Base-by-base conservation (phyloP, 2,329 filamentous ascomycete genomes). In the Nannizzia gypsea region DNA sequence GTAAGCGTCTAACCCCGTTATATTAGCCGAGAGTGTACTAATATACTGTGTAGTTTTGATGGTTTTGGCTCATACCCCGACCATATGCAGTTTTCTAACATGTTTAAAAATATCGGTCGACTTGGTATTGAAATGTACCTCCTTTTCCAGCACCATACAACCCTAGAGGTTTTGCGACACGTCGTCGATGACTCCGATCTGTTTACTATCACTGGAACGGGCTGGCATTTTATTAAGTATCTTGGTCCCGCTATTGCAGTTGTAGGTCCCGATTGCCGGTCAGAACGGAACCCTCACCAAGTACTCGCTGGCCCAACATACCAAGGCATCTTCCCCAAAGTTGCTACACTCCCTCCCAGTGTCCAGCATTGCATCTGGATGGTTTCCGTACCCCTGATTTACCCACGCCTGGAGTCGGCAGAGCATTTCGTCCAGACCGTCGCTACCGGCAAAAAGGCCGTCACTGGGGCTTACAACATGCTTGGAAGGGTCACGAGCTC, bases 211-310 rank as follows among this genome's bases (percentile, higher is more conserved):
- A 97, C 93, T 0, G 92, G 93, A n/a, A 88, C 88, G 20, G 93
- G 93, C 6, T 99, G 93, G 93, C 93, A 99, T 73, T 99, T 97
- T 72, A 84, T 99, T 74, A 99, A 99, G 74, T 96, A 88, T 67
- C 83, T 99, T 4, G 93, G 93, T 0, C 93, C 93, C 0, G 89
- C 89, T 3, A 86, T 99, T 11, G 90, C 90, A 0, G 87, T 95
- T 0, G 86, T 96, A 57, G 93, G 92, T 0, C 87, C 89, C 1
- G 93, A 99, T 72, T 92, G 90, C 66, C 85, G 93, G 58, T 96
- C 91, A 3, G 93, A 99, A 74, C 81, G 93, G 57, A 96, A 88
- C 58, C 89, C 90, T 62, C 85, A 86, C 63, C 90, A 95, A 67
- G 93, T 99, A 59, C 87, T 99, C 81, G 92, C 92, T 3, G 93